Evolutionary conservation across 495 filamentous ascomycete genomes (phyloP), one percentile per base, ranked within the genome.

Genomic region (Penicillium waksmanii): DNA sequence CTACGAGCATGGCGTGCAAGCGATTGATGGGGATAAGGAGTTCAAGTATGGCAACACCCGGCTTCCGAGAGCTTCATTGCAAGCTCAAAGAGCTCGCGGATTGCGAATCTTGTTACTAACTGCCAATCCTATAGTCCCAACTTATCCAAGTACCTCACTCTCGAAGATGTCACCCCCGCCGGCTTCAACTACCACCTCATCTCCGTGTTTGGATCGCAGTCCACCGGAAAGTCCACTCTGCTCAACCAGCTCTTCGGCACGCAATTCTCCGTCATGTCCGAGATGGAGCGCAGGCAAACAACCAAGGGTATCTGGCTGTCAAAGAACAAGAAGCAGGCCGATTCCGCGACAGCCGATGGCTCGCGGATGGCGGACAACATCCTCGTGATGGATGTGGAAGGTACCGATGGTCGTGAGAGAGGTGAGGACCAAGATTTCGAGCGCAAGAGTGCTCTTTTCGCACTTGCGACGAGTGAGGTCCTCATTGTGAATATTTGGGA

Each of bases 301-400:
- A 98, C 95, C 40, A 98, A 98, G 80, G 95, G 95, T 65, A 98
- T 98, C 71, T 98, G 95, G 95, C 86, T 98, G 87, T 96, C 93
- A 56, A 96, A 96, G 74, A 97, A 97, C 69, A 93, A 95, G 77
- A 85, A 64, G 76, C 80, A 62, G 60, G 70, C 53, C 58, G 58
- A 58, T 55, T 63, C 66, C 9, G 67, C 53, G 19, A 53, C 68
- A 1, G 69, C 69, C 31, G 70, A 69, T 40, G 69, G 74, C 42
- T 73, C 75, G 49, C 68, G 66, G 43, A 97, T 97, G 94, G 93
- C 92, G 64, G 91, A 96, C 56, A 98, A 98, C 70, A 97, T 98
- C 67, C 77, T 98, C 60, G 94, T 98, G 62, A 98, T 98, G 95
- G 95, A 98, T 71, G 95, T 98, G 43, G 95, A 98, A 73, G 95